A percentile compares a stretch with the other conserved stretches of the same genome.
Conservation (phyloP, 2,329 filamentous ascomycete genomes). For the Amesomyces nigricolor region DNA sequence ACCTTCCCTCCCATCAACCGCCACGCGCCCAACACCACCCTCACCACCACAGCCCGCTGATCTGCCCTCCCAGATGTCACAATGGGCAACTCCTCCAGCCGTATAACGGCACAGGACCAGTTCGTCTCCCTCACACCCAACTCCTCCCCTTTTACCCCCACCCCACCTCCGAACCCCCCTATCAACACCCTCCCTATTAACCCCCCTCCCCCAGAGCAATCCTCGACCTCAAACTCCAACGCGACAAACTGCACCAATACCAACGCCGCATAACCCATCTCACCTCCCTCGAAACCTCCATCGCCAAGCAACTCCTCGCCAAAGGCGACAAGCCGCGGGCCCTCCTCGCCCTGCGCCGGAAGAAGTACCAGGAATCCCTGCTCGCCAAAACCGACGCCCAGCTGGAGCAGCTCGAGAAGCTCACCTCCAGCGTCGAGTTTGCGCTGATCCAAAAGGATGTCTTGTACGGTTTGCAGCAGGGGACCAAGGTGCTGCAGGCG, state of each 20-base stretch:
- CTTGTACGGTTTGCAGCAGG: conserved; percentile 85
- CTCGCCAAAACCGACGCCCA: conserved; percentile 86
- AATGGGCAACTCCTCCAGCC: conserved; percentile 54
- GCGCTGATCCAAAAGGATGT: conserved; percentile 96
- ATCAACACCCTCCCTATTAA: background rate
- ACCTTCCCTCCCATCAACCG: background rate
- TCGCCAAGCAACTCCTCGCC: conserved; percentile 76
- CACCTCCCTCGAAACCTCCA: conserved; percentile 79
- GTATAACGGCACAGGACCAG: conserved; percentile 75
- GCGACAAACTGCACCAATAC: conserved; percentile 95
- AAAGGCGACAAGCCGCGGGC: conserved; percentile 75
- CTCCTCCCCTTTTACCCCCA: conserved; percentile 9
- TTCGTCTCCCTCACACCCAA: conserved; percentile 37
- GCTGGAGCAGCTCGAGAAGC: conserved; percentile 84
- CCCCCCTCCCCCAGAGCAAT: conserved; percentile 63
- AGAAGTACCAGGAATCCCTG: conserved; percentile 94
- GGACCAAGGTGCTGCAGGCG: conserved; percentile 79
- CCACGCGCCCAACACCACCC: background rate
- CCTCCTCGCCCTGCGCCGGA: conserved; percentile 80
- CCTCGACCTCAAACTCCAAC: conserved; percentile 94
- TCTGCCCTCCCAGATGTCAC: conserved; percentile 17
- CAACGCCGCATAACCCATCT: conserved; percentile 83
- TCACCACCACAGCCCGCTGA: background rate
- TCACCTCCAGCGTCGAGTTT: conserved; percentile 89
- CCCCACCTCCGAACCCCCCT: background rate